Base-by-base conservation (phyloP, 2,329 filamentous ascomycete species). In the Fusarium euwallaceae region DNA sequence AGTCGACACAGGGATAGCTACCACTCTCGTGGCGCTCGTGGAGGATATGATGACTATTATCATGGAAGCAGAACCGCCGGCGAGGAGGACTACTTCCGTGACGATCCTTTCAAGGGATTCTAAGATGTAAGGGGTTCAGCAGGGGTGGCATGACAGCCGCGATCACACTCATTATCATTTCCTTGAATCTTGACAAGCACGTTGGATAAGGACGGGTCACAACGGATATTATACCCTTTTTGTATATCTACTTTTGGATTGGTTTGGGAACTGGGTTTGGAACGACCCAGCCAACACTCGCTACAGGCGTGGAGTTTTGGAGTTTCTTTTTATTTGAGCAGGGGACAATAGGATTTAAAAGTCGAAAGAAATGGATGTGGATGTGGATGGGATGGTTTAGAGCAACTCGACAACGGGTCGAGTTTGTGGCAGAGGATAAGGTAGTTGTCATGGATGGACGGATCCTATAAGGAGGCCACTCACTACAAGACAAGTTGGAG, bases 71-170 rank as follows among this genome's bases (percentile, higher is more conserved):
- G 84, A 67, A 86, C 83, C 8, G 81, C 84, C 11, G 82, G 84
- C 17, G 88, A 91, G 70, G 89, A 92, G 67, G 89, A 92, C 66
- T 90, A 86, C 76, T 86, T 87, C 78, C 83, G 87, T 41, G 88
- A 91, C 27, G 90, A 92, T 71, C 90, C 90, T 2, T 92, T 92
- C 75, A 87, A 85, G 74, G 90, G 90, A 4, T 92, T 92, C 75
- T 92, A 79, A 82, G 39, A 55, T 55, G n/a, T 43, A 48, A 20
- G 27, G 48, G 48, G 37, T 41, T 51, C 27, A 56, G 22, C 24
- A 73, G 45, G 56, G 34, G 53, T 51, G 59, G 67, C 63, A 66
- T 59, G 11, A 72, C 61, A 64, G 71, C 62, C 43, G 32, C 55
- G 22, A 51, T 64, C 10, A 62, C 34, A 66, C 61, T 48, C 37